phyloP scores from a whole-genome alignment of 352 stramenopile genomes.

The Globisporangium perplexum region DNA sequence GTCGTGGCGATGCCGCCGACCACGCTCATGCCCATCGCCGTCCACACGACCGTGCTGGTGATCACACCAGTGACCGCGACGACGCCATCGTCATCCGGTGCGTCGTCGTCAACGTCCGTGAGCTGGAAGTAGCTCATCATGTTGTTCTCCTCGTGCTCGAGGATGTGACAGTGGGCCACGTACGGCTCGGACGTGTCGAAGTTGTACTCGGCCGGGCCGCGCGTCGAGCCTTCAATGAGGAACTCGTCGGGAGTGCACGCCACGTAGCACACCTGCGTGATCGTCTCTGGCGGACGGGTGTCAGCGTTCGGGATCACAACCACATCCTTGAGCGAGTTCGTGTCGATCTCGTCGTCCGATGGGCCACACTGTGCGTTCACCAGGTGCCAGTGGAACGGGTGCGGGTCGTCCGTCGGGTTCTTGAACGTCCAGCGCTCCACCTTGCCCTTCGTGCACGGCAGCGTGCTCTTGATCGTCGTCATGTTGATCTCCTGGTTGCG shows the following conservation, averaged over 20 bases:
- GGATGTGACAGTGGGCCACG: conserved; percentile 69
- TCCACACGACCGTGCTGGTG: conserved; percentile 40
- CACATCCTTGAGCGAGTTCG: conserved; percentile 68
- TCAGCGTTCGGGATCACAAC: conserved; percentile 63
- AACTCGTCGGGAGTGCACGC: conserved; percentile 70
- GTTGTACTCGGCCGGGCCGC: conserved; percentile 45
- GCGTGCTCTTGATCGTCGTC: conserved; percentile 35
- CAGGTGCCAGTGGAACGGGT: conserved; percentile 76
- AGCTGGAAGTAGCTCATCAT: conserved; percentile 72
- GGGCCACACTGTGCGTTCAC: conserved; percentile 69
- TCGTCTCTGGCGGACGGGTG: conserved; percentile 21
- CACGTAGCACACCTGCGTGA: conserved; percentile 74
- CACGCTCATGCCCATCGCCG: conserved; percentile 73
- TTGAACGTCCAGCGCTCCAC: conserved; percentile 79
- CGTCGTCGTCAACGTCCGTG: conserved; percentile 36
- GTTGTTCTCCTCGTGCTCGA: conserved; percentile 74
- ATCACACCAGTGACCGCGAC: conserved; percentile 26
- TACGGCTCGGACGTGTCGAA: conserved; percentile 74
- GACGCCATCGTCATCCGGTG: conserved; percentile 37
- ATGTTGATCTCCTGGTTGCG: conserved; percentile 47
- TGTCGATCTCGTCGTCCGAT: conserved; percentile 56
- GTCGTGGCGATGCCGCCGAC: conserved; percentile 63
- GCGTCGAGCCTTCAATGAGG: conserved; percentile 41
- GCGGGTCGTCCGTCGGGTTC: conserved; percentile 68
- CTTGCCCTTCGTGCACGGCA: conserved; percentile 61